Base-by-base conservation (phyloP, 306 rosid genomes). In the Cicer chorassanicum region DNA sequence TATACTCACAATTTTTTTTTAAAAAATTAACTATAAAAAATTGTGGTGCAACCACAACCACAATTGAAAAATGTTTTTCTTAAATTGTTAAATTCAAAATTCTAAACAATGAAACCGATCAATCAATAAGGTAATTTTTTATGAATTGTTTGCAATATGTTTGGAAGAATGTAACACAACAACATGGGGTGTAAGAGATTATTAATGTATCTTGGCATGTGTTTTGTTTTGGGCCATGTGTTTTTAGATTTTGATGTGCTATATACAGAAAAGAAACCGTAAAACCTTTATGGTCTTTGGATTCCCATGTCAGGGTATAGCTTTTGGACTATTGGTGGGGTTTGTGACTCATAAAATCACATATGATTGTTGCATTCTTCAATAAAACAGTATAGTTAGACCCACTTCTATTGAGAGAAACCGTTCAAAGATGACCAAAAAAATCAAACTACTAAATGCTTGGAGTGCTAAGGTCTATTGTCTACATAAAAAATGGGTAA, bases 301-400 rank as follows among this genome's bases (percentile, higher is more conserved):
- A 84, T 84, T 84, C 87, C 84, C 72, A 66, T 76, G 12, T 72
- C 53, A n/a, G 14, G 72, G 73, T 75, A 60, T 76, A 67, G 70
- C 29, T 65, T 11, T 48, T 66, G 67, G 78, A 19, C 72, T 67
- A 71, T 62, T 71, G 77, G 84, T 83, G 80, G 84, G 87, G 84
- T 59, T 83, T 0, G 16, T 63, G 55, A 57, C 75, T 54, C 8
- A 24, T 7, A 75, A 68, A 75, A 70, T 79, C 82, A 80, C 74
- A 65, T 66, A 76, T 79, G 76, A 74, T 72, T 72, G 82, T 75
- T 75, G 69, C 79, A 65, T 83, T 49, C 72, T 79, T 80, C 86
- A 70, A 74, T 64, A 18, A 41, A 71, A 80, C 82, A 83, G 73
- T 72, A 38, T 48, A 12, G 50, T 59, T 13, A 60, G 76, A 71